Evolutionary conservation across 192 early-diverging fungal genomes (phyloP), one percentile per base, ranked within the genome.

Genomic region (Tieghemiomyces parasiticus): DNA sequence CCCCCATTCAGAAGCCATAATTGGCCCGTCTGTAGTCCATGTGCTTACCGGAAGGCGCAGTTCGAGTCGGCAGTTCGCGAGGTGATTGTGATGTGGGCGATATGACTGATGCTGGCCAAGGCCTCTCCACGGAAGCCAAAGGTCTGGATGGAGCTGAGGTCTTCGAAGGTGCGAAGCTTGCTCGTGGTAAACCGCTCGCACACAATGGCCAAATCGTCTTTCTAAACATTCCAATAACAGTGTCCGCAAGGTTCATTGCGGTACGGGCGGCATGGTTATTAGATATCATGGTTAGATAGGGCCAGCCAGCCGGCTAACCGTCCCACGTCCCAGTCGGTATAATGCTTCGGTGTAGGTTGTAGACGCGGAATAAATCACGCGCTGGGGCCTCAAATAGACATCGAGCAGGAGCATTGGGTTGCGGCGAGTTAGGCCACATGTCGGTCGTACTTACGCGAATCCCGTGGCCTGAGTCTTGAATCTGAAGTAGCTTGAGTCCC

Each of bases 91-190:
- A 99, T 78, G 69, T 95, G 91, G 3, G 93, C 87, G 22, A 99
- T 86, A 61, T 94, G 91, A 52, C 88, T 89, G 60, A 99, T 93
- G 70, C 91, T 94, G 0, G 96, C 96, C 54, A 99, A 71, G 1
- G 94, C 94, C 66, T 98, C 95, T 16, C 96, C 96, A 44, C 96
- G 80, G 66, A 99, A 99, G 0, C 96, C 96, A 75, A 87, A 94
- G 0, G 96, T 97, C 24, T 75, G 79, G 56, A 99, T 94, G 25
- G 64, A 68, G 35, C 74, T 74, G 42, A 99, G 73, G 59, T 99
- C 95, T 29, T 92, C 89, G 68, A 88, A 95, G 3, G 69, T 67
- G 12, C 74, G 74, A 1, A 99, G 72, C 70, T 99, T 99, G 64
- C 87, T 90, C 0, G 96, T 99, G 0, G 96, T 92, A 70, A 94